Base-by-base conservation (phyloP, 2,329 filamentous ascomycete genomes). In the Furcasterigmium furcatum region DNA sequence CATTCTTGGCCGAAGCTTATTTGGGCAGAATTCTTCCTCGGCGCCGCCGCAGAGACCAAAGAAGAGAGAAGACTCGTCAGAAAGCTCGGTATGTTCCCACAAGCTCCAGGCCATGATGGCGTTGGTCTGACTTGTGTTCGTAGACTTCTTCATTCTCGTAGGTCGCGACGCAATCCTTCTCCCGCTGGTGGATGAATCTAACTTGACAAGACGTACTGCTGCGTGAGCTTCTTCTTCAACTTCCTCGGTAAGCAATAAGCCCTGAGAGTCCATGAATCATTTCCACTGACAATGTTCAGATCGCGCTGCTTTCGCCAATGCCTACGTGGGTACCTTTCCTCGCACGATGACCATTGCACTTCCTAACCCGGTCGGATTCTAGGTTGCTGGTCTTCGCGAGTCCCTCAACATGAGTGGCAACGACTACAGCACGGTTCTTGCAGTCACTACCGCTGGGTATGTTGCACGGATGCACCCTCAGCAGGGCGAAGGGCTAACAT, bases 371-470 rank as follows among this genome's bases (percentile, higher is more conserved):
- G n/a, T n/a, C n/a, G n/a, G n/a, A n/a, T n/a, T n/a, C n/a, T n/a
- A 51, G 47, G 45, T 85, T 13, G 80, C 79, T 6, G 79, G 79
- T 0, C 63, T 85, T 6, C 73, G 79, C 43, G 69, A 69, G 27
- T 79, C 83, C 36, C 70, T 86, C 5, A 53, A 67, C 0, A 60
- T 86, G 34, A 61, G 55, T 5, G 74, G 74, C 18, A 78, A 82
- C 52, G 80, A 85, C 52, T 86, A 84, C 65, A 86, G 86, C 48
- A 61, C 65, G 8, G 68, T 84, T 1, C 68, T 87, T 2, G 80
- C 79, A 4, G 57, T 79, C 43, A 51, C 49, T 2, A 51, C 49
- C 3, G 49, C 49, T 9, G 44, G 49, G 49, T 47, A 41, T 25
- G 46, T 18, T 9, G 1, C 4, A 9, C 2, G 38, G n/a, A 32